Base-by-base conservation (phyloP, 768 basidiomycete genomes). In the Macrolepiota fuliginosa region DNA sequence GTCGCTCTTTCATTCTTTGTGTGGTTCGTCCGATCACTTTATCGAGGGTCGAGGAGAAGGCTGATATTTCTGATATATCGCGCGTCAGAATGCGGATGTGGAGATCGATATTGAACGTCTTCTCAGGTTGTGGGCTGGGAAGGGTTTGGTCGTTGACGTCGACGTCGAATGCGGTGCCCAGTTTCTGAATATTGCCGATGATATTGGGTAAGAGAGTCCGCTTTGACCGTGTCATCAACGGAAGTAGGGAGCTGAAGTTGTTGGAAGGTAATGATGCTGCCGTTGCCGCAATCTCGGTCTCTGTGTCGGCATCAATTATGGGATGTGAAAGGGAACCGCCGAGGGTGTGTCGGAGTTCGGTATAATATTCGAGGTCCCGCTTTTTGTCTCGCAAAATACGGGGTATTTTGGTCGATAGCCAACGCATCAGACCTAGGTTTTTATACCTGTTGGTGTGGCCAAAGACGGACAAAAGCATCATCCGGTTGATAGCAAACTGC, bases 1-100 rank as follows among this genome's bases (percentile, higher is more conserved):
- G 73, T 32, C 83, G 79, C 73, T 92, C 90, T 73, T 91, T 91
- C n/a, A 85, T 60, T 17, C 90, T 82, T 63, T 87, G 83, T 2
- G 76, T 75, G 17, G 77, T 83, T 10, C 89, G 83, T 4, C 75
- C 80, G 6, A 84, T 64, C 2, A 81, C 72, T n/a, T 73, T 72
- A 12, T 71, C 70, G 12, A 86, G 71, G 35, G 74, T 77, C 2
- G 69, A 64, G 39, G 76, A 69, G 55, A 91, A 77, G 2, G 71
- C 65, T 55, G 76, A 70, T 24, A 92, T 74, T 61, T 84, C 79
- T 19, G 67, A 63, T 42, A 87, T 66, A 64, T 89, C 89, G 19
- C 80, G 82, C 61, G 76, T 65, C 29, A 92, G 77, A 52, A 92
- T 71, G 11, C 65, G 61, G 10, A 91, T 72, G 69, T 92, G 91